These are phyloP conservation scores for Thielaviopsis cerberus DNA, from an alignment of 2,329 filamentous ascomycete genomes.

Conservation along the genomic window DNA sequence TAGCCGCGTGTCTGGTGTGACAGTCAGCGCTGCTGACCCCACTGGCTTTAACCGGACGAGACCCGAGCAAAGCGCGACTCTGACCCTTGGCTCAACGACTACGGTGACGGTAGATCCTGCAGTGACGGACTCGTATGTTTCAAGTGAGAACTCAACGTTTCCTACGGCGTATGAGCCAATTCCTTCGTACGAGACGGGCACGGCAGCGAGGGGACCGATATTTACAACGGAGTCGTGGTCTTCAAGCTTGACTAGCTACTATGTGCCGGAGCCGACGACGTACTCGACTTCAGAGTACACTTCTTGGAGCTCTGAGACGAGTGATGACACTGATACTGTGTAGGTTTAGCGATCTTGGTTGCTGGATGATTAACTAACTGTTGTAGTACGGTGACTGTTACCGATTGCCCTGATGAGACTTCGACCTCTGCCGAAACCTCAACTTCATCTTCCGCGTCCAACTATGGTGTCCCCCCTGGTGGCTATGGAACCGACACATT, in stretches of 20 bases:
- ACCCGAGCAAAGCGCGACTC: neutral
- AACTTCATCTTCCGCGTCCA: neutral
- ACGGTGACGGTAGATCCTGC: neutral
- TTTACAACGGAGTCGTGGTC: neutral
- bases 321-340: neutral
- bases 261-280: neutral
- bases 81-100: neutral
- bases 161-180: constrained; percentile 3
- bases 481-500: neutral
- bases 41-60: constrained; percentile 4
- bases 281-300: neutral
- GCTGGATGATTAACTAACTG: neutral
- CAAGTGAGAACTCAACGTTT: neutral
- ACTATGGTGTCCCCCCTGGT: neutral
- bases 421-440: neutral
- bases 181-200: neutral
- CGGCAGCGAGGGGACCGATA: neutral
- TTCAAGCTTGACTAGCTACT: neutral
- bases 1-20: neutral
- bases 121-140: neutral
- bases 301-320: neutral
- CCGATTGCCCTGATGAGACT: constrained; percentile 1
- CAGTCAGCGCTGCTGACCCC: constrained; percentile 1
- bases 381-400: constrained; percentile 3
- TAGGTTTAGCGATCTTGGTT: neutral